phyloP scores from a whole-genome alignment of 768 basidiomycete genomes.

The Exsudoporus frostii region DNA sequence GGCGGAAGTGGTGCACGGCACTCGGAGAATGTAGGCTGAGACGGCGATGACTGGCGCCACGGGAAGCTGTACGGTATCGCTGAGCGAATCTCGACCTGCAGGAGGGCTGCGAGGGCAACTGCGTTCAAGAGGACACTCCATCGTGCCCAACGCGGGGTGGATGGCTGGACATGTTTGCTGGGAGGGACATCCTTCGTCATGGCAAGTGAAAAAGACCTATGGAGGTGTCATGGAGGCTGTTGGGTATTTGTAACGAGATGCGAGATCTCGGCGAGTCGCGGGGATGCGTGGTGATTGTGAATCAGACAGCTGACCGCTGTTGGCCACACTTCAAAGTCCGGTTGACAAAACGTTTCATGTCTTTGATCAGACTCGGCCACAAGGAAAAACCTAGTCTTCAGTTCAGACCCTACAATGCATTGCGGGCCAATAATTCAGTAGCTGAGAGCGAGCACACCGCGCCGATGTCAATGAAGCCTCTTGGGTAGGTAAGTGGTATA shows the following conservation, averaged over 20 bases:
- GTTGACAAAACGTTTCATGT: not conserved
- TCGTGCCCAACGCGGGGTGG: constrained; percentile 10
- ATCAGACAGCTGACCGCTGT: too few relatives aligned
- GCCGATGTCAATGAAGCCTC: too few relatives aligned
- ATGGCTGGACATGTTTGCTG: not conserved
- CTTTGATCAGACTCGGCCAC: not conserved
- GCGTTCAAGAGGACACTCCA: constrained; percentile 18
- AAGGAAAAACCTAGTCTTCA: not conserved
- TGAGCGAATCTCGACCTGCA: not conserved
- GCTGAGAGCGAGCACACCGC: not conserved
- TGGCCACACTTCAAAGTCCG: too few relatives aligned
- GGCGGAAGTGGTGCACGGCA: constrained; percentile 18
- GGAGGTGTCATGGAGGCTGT: too few relatives aligned
- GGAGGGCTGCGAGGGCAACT: constrained; percentile 7
- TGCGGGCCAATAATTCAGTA: not conserved
- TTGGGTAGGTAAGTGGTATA: too few relatives aligned
- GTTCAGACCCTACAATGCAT: not conserved
- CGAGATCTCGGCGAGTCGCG: too few relatives aligned
- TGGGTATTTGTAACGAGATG: too few relatives aligned
- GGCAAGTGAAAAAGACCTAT: not conserved
- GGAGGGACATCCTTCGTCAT: not conserved
- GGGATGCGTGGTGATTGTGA: too few relatives aligned
- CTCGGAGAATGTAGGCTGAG: not conserved
- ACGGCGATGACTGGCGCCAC: not conserved
- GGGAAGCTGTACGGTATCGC: not conserved